Percentiles rank a stretch among this genome's conserved stretches.
Evolutionary conservation across 805 yeast genomes (phyloP).

Genomic region (Brettanomyces naardenensis): DNA sequence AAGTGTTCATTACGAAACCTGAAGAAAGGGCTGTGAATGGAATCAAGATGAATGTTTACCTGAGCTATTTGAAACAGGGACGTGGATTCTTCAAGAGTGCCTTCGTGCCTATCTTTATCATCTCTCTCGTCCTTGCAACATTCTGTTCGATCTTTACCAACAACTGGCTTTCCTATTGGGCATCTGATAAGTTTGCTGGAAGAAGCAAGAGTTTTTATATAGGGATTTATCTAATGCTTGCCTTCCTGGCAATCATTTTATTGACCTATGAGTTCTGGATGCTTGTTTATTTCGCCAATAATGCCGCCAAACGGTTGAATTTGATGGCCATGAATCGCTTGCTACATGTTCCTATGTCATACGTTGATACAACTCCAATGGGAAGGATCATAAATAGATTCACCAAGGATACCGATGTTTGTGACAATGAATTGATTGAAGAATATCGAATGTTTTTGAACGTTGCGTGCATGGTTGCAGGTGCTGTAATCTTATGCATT

Average conservation of each 20-base stretch:
- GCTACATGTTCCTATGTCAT: slow-evolving; percentile 74
- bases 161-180: slow-evolving; percentile 85
- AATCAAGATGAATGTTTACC: slow-evolving; percentile 41
- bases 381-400: slow-evolving; percentile 82
- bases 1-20: slow-evolving; percentile 34
- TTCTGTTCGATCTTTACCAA: slow-evolving; percentile 54
- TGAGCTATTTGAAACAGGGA: slow-evolving; percentile 44
- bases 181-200: slow-evolving; percentile 41
- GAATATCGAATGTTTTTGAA: slow-evolving; percentile 55
- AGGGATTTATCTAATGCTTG: slow-evolving; percentile 62
- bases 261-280: slow-evolving; percentile 35
- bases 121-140: slow-evolving; percentile 27
- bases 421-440: slow-evolving; percentile 74
- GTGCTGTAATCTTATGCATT: slow-evolving; percentile 58
- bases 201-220: slow-evolving; percentile 52
- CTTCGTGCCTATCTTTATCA: slow-evolving; percentile 23
- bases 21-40: slow-evolving; percentile 57
- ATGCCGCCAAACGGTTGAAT: slow-evolving; percentile 53
- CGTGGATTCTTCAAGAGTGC: slow-evolving; percentile 36
- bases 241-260: slow-evolving; percentile 39
- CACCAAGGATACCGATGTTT: slow-evolving; percentile 73
- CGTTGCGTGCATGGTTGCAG: slow-evolving; percentile 46
- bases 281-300: slow-evolving; percentile 42
- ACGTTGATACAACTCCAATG: slow-evolving; percentile 79
- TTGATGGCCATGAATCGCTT: slow-evolving; percentile 39